Evolutionary conservation across 495 filamentous ascomycete genomes (phyloP), one percentile per base, ranked within the genome.

Genomic region (Saxophila tyrrhenica): DNA sequence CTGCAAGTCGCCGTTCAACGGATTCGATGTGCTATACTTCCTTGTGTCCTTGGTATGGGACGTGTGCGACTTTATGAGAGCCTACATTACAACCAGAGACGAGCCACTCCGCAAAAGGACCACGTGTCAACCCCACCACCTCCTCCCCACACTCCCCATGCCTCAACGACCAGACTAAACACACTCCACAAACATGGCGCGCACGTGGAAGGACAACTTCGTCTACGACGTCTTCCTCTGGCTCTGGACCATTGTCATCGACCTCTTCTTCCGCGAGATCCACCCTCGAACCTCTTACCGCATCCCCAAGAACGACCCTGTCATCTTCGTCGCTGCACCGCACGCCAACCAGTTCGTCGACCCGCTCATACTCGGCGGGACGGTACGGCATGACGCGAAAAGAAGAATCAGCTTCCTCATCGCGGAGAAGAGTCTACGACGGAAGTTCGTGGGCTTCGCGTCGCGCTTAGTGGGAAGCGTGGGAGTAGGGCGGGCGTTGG

Each of bases 321-420:
- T 98, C 51, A 88, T 98, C 39, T 91, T 98, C 64, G 92, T 98
- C 56, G 91, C 89, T n/a, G 92, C 94, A 19, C 92, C 92, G 57
- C 92, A 98, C 76, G 94, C 92, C 45, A 98, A 98, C 67, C 92
- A 98, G 82, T 99, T 99, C 61, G 88, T 97, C 60, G 92, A 99
- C 62, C 90, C 89, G 35, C 76, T 99, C 29, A 86, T 97, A 54
- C 76, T 99, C 22, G 92, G 94, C 79, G 87, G 90, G 46, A 85
- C 86, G 5, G 78, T 97, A 20, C 82, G 85, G 53, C 82, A 76
- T 55, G 89, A 95, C 72, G 84, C 87, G 46, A 81, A 86, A 48
- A 86, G 92, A 51, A 86, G 92, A 16, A 87, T 94, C 54, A 83
- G 87, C 51, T 89, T 92, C 64, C 82, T 99, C 9, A 92, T 94